Evolutionary conservation across 805 yeast species (phyloP), one percentile per base, ranked within the genome.

Genomic region (Pichia deserticola): DNA sequence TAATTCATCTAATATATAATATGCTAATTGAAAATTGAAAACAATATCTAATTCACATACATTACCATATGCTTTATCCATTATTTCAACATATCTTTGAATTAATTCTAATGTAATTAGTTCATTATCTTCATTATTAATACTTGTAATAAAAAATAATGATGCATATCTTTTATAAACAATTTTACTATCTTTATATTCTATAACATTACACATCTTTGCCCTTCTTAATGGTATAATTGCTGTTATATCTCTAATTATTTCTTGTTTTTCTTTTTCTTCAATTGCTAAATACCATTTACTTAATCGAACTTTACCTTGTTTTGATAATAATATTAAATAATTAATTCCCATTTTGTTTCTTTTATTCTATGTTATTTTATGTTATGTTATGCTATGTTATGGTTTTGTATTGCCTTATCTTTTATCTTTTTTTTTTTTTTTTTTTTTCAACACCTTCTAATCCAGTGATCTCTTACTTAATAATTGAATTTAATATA

Each of bases 11-110:
- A 93, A 71, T 11, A 93, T 84, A 67, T 88, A 86, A 65, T 93
- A 93, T 0, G 98, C 97, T 63, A 87, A 86, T 58, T 86, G 87
- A 69, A 93, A 93, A 61, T 95, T 93, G 77, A 93, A 93, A 45
- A 93, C 93, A 54, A 93, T 93, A 69, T 93, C 99, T 60, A 93
- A 73, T 65, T 93, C 99, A 68, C 97, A 89, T 15, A 93, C 99
- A 61, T 89, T 92, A 11, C 97, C 97, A 63, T 88, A 93, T 52
- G 89, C 81, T 58, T 86, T 84, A 71, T 93, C 99, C 97, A 93
- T 89, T 56, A 88, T 89, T 66, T 93, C 99, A 39, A 93, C 99
- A 64, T 83, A 93, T 53, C 97, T 75, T 65, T 93, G 99, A 46
- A 93, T 83, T 15, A 86, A 72, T 61, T 93, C 99, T 50, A 93